Conservation (phyloP, 352 stramenopile species). For the Albugo laibachii region DNA sequence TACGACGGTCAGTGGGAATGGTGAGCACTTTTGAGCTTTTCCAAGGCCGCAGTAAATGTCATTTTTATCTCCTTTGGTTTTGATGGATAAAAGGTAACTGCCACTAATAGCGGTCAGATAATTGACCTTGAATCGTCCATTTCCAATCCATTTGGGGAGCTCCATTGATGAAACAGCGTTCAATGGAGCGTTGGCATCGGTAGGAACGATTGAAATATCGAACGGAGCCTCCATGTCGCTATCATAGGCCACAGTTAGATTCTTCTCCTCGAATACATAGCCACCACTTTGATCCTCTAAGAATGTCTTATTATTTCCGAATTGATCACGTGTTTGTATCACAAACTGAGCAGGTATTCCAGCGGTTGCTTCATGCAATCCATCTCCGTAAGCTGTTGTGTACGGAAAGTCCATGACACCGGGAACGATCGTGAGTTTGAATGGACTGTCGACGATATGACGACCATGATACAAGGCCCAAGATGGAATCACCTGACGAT, state of each 20-base stretch:
- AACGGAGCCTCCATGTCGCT: conserved; percentile 12
- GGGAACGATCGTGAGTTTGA: conserved; percentile 71
- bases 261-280: too few relatives aligned
- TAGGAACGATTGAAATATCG: conserved; percentile 15
- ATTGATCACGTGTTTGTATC: conserved; percentile 88
- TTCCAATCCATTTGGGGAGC: conserved; percentile 70
- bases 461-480: conserved; percentile 68
- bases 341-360: conserved; percentile 79
- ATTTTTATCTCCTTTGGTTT: conserved; percentile 66
- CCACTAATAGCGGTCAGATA: conserved; percentile 78
- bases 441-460: conserved; percentile 89
- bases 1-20: conserved; percentile 74
- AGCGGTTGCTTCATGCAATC: conserved; percentile 48
- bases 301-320: conserved; percentile 81
- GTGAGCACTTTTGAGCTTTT: conserved; percentile 85
- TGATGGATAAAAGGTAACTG: conserved; percentile 78
- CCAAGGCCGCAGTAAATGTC: conserved; percentile 92
- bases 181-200: conserved; percentile 6
- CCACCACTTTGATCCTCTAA: conserved; percentile 21
- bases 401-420: conserved; percentile 90
- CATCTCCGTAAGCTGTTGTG: conserved; percentile 77
- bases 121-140: conserved; percentile 80
- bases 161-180: conserved; percentile 37
- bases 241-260: too few relatives aligned
- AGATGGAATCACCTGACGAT: conserved; percentile 65